Conservation (phyloP, 2,329 filamentous ascomycete species). For the Aspergillus nomiae region DNA sequence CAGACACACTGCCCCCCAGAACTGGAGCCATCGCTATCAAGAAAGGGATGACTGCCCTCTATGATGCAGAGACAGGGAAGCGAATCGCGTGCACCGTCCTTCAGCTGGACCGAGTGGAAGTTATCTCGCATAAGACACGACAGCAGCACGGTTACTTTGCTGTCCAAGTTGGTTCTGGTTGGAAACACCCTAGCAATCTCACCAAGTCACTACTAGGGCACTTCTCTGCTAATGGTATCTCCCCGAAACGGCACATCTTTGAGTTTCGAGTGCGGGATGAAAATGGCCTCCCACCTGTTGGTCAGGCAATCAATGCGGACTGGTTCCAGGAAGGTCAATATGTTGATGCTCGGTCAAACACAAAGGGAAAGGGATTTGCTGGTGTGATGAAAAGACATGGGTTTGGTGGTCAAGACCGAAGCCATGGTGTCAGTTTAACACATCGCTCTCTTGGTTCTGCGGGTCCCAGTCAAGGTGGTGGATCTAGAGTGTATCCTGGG, state of each 20-base stretch:
- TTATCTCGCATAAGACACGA: slow-evolving; percentile 81
- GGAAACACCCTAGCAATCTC: slow-evolving; percentile 72
- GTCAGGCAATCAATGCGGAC: slow-evolving; percentile 74
- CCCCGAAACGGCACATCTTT: slow-evolving; percentile 78
- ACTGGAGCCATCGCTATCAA: slow-evolving; percentile 85
- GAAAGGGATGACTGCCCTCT: slow-evolving; percentile 94
- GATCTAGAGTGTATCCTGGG: slow-evolving; percentile 87
- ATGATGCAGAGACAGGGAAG: slow-evolving; percentile 71
- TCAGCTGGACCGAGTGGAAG: slow-evolving; percentile 89
- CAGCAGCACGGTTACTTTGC: slow-evolving; percentile 87
- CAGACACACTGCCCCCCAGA: slow-evolving; percentile 63
- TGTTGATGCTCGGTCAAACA: slow-evolving; percentile 79
- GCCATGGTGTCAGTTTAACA: slow-evolving; percentile 92
- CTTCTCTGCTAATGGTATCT: slow-evolving; percentile 77
- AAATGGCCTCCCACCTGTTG: slow-evolving; percentile 73
- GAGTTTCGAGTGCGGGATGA: slow-evolving; percentile 84
- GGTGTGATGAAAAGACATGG: slow-evolving; percentile 98
- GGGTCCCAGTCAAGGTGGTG: slow-evolving; percentile 86
- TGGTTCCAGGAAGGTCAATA: slow-evolving; percentile 92
- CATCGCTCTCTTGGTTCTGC: slow-evolving; percentile 90
- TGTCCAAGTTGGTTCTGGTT: slow-evolving; percentile 82
- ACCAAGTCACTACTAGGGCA: slow-evolving; percentile 84
- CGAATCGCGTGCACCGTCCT: slow-evolving; percentile 88
- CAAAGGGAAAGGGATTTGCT: slow-evolving; percentile 87
- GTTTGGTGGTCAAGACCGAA: slow-evolving; percentile 83